Evolutionary conservation across 164 flowering plant genomes (phyloP), one percentile per base, ranked within the genome.

Genomic region (Dillenia turbinata): DNA sequence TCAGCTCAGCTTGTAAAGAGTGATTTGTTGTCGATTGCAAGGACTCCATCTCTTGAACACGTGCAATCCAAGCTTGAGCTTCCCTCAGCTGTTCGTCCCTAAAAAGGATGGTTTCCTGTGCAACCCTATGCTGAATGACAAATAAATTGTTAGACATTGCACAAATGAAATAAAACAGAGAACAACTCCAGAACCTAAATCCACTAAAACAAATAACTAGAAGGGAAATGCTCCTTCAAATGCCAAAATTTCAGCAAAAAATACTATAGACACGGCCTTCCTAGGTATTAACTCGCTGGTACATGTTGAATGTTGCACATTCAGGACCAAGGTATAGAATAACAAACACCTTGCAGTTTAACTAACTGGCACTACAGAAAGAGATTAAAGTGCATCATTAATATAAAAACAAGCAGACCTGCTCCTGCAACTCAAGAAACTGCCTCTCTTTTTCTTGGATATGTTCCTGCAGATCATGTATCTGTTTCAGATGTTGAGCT

Each of bases 71-170:
- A 48, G 87, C 78, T 59, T 94, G 96, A 16, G 90, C 88, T 70
- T 93, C 98, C 74, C 96, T 84, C 63, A 94, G 52, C 52, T 88
- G 96, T 54, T 83, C 96, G 69, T 94, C 99, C 72, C 84, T 91
- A 68, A 67, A 86, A 12, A 84, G 59, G 48, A 91, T 78, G 50
- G 85, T 71, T 68, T 94, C 97, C 68, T 89, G 96, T 64, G 85
- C 90, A 77, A 62, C 83, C 75, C 96, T 87, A 75, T 89, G 78
- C 99, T 94, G 96, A 52, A 78, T 63, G 49, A 78, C 15, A 33
- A 19, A 51, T 11, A 13, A 33, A 44, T 0, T 60, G 22, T 70
- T 59, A 73, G 61, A 12, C 33, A 44, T 6, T 57, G 47, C 52
- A 62, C 56, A 14, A 49, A 40, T 57, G 17, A 58, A 33, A 33